Conservation (phyloP, 2,329 filamentous ascomycete species). For the Colletotrichum salicis region DNA sequence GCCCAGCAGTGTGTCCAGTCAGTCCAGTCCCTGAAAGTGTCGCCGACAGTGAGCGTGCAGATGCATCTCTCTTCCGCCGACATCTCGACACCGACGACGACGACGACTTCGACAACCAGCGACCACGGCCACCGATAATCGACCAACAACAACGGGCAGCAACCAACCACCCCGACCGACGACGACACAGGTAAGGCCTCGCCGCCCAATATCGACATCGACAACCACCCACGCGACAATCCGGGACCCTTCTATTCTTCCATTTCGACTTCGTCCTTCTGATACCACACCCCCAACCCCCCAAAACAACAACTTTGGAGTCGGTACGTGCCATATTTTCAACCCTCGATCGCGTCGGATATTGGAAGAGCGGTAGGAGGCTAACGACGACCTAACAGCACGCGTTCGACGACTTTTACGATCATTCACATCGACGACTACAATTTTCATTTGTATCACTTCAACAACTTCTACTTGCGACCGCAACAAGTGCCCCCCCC, state of each 20-base stretch:
- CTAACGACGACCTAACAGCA: constrained; percentile 20
- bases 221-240: constrained; percentile 21
- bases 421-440: constrained; percentile 15
- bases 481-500: constrained; percentile 8
- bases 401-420: constrained; percentile 28
- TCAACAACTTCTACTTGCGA: constrained; percentile 26
- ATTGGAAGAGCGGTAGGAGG: not conserved
- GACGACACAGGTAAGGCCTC: constrained; percentile 3
- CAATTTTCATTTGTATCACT: constrained; percentile 32
- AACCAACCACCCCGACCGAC: not conserved
- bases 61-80: constrained; percentile 28
- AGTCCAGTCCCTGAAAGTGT: constrained; percentile 28
- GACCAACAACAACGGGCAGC: not conserved
- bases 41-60: constrained; percentile 19
- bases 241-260: constrained; percentile 15
- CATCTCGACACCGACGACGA: constrained; percentile 34
- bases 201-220: constrained; percentile 11
- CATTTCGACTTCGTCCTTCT: constrained; percentile 12
- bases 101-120: constrained; percentile 3
- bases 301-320: constrained; percentile 11
- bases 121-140: not conserved
- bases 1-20: constrained; percentile 27
- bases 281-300: constrained; percentile 7
- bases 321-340: constrained; percentile 20
- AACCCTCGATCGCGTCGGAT: constrained; percentile 3